Evolutionary conservation across 2,329 filamentous ascomycete species (phyloP).

Genomic region (Penicillium brasilianum): DNA sequence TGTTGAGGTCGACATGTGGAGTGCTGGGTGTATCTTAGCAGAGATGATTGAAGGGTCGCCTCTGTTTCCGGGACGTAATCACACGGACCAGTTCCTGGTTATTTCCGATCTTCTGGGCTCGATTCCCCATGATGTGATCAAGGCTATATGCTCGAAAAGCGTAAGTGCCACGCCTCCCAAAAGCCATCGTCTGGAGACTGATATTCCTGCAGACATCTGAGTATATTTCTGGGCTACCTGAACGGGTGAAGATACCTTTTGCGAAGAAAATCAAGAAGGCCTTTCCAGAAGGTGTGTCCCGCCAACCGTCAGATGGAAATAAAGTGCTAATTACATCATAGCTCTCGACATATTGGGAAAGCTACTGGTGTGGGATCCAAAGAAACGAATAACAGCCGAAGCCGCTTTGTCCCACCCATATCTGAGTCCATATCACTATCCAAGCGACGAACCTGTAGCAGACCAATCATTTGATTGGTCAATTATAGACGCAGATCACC

Average conservation of each 20-base stretch:
- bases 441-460: conserved; percentile 90
- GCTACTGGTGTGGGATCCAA: conserved; percentile 98
- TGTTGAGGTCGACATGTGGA: conserved; percentile 99
- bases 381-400: conserved; percentile 86
- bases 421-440: conserved; percentile 94
- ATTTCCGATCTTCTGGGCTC: conserved; percentile 97
- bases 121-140: conserved; percentile 96
- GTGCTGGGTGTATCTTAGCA: conserved; percentile 96
- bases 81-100: conserved; percentile 99
- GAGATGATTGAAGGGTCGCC: conserved; percentile 99
- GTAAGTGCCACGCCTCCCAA: conserved; percentile 57
- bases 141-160: conserved; percentile 98
- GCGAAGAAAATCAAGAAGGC: conserved; percentile 93
- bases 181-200: conserved; percentile 53
- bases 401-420: conserved; percentile 91
- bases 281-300: conserved; percentile 73
- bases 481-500: conserved; percentile 96
- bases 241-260: conserved; percentile 79
- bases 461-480: conserved; percentile 99
- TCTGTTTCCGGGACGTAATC: conserved; percentile 96
- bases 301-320: background rate
- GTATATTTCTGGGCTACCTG: conserved; percentile 64
- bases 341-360: conserved; percentile 92
- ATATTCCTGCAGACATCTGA: conserved; percentile 86
- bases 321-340: conserved; percentile 39